Base-by-base conservation (phyloP, 2,329 filamentous ascomycete species). In the Calycina herbarum region DNA sequence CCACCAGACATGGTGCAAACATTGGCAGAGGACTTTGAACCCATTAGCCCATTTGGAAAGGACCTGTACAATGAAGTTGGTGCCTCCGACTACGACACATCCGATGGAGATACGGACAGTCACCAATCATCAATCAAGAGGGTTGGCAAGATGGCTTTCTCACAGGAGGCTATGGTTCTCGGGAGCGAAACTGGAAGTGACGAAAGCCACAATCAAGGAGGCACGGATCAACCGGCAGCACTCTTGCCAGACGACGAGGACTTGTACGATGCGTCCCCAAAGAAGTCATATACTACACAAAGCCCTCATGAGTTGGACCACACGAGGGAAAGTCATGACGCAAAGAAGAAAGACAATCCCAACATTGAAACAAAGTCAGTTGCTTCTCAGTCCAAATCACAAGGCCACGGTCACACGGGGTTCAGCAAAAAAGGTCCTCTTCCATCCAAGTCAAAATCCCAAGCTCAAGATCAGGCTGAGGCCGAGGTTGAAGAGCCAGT, bases 191-290 rank as follows among this genome's bases (percentile, higher is more conserved):
- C 24, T 13, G 48, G 20, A 7, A 51, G 48, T 5, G 48, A 24
- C 6, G n/a, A 13, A 24, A 24, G 7, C 48, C 20, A 27, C 48
- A 24, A 24, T 24, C 20, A 27, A 20, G 48, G 13, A 27, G 20
- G 20, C 4, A 11, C 20, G 20, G 20, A 24, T 2, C 20, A 27
- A 13, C 27, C 29, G 38, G 20, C 33, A 42, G 20, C 35, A 4
- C 48, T n/a, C 13, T 15, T 40, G 5, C 5, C 3, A 10, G 13
- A n/a, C 6, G 38, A 63, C 15, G 54, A 63, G n/a, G 56, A 62
- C 29, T n/a, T 62, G 2, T 59, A 65, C 42, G 20, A 59, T 42
- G 56, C 60, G 24, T 38, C 24, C 33, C 59, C 64, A 61, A 38
- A 3, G 7, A 38, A 38, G 27, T 38, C 29, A 13, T 15, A 63